phyloP scores from a whole-genome alignment of 2,329 filamentous ascomycete genomes.

The Akanthomyces muscarius region DNA sequence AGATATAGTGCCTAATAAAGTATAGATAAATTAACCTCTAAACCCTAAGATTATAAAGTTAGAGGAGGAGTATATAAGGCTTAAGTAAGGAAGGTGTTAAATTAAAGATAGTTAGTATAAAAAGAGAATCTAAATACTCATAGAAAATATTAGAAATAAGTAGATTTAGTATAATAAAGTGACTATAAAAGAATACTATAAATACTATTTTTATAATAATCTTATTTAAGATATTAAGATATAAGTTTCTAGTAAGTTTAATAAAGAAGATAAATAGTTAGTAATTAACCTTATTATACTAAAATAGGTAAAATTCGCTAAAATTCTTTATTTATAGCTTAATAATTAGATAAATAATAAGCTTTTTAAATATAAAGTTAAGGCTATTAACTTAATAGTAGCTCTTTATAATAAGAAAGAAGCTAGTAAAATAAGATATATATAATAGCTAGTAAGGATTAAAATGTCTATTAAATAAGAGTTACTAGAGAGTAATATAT shows the following conservation, averaged over 20 bases:
- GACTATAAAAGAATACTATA: constrained; percentile 24
- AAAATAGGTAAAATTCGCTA: constrained; percentile 20
- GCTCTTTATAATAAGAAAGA: constrained; percentile 24
- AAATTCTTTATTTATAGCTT: constrained; percentile 22
- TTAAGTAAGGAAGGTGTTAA: constrained; percentile 27
- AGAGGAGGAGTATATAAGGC: constrained; percentile 20
- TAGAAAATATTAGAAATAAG: constrained; percentile 24
- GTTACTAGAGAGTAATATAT: background rate
- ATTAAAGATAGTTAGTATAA: constrained; percentile 24
- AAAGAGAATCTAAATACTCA: constrained; percentile 25
- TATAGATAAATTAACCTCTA: constrained; percentile 24
- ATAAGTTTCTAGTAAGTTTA: too few relatives aligned
- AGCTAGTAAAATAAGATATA: constrained; percentile 19
- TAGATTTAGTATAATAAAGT: constrained; percentile 19
- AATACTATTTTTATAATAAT: constrained; percentile 23
- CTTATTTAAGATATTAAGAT: constrained; percentile 29
- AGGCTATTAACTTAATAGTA: constrained; percentile 22
- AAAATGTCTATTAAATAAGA: background rate
- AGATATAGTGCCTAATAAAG: constrained; percentile 30
- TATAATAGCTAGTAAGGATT: too few relatives aligned
- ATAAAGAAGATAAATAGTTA: too few relatives aligned
- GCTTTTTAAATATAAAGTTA: constrained; percentile 18
- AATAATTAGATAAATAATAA: constrained; percentile 19
- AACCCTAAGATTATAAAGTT: constrained; percentile 27
- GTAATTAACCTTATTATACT: constrained; percentile 22